Percentiles rank a stretch among this genome's conserved stretches.
These are phyloP conservation scores for Apiotrichum laibachii DNA, from an alignment of 1,284 basidiomycete species.

Conservation along the genomic window DNA sequence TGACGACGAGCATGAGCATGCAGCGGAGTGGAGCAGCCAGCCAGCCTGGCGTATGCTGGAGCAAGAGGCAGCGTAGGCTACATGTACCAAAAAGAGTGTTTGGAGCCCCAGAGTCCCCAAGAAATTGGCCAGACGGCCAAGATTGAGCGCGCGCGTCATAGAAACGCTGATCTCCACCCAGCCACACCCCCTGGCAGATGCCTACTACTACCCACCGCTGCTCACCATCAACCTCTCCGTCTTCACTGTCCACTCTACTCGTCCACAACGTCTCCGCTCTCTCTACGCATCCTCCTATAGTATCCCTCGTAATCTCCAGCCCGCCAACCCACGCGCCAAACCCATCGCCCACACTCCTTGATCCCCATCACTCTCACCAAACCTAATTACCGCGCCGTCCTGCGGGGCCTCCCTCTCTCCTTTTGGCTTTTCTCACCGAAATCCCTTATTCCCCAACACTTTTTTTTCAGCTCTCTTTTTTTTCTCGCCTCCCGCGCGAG, in stretches of 20 bases:
- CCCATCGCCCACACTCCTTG: too few species aligned
- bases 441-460: conserved; percentile 5
- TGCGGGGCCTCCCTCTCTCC: neutral
- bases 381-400: neutral
- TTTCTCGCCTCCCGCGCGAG: neutral
- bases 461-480: neutral
- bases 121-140: neutral
- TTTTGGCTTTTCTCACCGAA: neutral
- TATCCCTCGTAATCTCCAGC: too few species aligned
- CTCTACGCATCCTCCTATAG: too few species aligned
- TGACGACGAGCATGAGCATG: too few species aligned
- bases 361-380: neutral
- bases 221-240: too few species aligned
- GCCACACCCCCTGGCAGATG: neutral
- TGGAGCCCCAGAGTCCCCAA: conserved; percentile 11
- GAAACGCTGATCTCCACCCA: too few species aligned
- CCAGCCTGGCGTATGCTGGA: too few species aligned
- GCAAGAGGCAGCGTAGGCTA: neutral
- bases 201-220: neutral
- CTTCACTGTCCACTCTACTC: too few species aligned
- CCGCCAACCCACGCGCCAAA: too few species aligned
- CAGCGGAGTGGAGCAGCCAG: too few species aligned
- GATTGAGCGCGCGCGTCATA: neutral
- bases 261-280: too few species aligned
- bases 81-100: too few species aligned